phyloP scores from a whole-genome alignment of 345 rosid species.

The Raphanus raphanistrum region DNA sequence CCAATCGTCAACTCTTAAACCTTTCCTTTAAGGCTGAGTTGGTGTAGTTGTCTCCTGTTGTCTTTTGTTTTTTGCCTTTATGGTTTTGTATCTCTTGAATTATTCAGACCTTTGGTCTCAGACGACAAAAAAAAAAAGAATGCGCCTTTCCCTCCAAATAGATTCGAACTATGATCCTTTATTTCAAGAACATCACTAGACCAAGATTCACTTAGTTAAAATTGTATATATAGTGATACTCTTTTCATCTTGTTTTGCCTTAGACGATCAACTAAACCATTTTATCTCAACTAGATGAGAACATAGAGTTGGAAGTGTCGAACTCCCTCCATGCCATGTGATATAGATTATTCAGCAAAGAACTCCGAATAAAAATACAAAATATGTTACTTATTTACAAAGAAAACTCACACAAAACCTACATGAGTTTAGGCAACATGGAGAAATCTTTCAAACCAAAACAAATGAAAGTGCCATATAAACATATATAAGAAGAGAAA shows the following conservation, averaged over 20 bases:
- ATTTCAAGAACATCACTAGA: not conserved
- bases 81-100: too few species aligned
- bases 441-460: constrained; percentile 19
- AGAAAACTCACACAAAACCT: constrained; percentile 17
- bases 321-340: not conserved
- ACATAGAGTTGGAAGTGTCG: not conserved
- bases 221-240: not conserved
- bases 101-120: too few species aligned
- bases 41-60: too few species aligned
- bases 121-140: not conserved
- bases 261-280: not conserved
- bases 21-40: too few species aligned
- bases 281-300: not conserved
- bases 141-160: not conserved
- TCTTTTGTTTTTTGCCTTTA: too few species aligned
- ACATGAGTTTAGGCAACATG: constrained; percentile 20
- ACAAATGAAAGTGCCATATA: constrained; percentile 28
- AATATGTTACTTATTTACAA: not conserved
- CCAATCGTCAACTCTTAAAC: too few species aligned
- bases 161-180: not conserved
- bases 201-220: not conserved
- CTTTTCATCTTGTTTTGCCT: not conserved
- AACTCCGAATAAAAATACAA: not conserved
- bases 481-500: constrained; percentile 1
- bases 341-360: not conserved